These are phyloP conservation scores for Leptographium wingfieldii DNA, from an alignment of 2,329 filamentous ascomycete genomes.

Conservation along the genomic window DNA sequence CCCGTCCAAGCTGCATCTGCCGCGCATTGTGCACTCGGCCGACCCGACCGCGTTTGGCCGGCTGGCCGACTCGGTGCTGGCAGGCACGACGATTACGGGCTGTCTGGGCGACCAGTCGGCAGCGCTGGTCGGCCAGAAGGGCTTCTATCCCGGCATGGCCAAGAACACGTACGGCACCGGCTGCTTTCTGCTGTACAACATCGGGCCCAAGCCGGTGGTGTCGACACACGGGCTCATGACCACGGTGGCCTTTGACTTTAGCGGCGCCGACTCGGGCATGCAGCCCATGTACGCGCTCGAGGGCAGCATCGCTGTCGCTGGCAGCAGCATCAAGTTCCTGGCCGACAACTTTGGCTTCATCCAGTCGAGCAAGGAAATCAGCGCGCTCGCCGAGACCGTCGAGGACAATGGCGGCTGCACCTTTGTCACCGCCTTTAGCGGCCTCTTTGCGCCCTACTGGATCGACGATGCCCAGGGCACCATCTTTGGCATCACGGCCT, in stretches of 20 bases:
- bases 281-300: conserved; percentile 60
- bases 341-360: conserved; percentile 52
- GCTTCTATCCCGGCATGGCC: conserved; percentile 67
- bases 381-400: conserved; percentile 38
- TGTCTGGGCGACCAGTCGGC: conserved; percentile 84
- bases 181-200: conserved; percentile 80
- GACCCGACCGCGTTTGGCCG: conserved; percentile 60
- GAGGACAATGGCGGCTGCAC: conserved; percentile 71
- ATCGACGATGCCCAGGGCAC: conserved; percentile 87
- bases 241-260: conserved; percentile 77
- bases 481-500: conserved; percentile 74
- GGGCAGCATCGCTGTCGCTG: conserved; percentile 72
- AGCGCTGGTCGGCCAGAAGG: conserved; percentile 73
- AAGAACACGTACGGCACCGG: conserved; percentile 91
- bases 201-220: conserved; percentile 72
- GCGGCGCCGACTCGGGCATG: conserved; percentile 30
- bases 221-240: conserved; percentile 71
- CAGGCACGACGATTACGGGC: conserved; percentile 61
- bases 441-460: conserved; percentile 88
- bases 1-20: conserved; percentile 55
- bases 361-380: conserved; percentile 35
- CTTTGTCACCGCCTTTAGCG: conserved; percentile 83
- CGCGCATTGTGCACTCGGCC: conserved; percentile 71
- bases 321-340: conserved; percentile 69
- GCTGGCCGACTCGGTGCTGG: conserved; percentile 50